A percentile compares a stretch with the other conserved stretches of the same genome.
These are phyloP conservation scores for Tolypocladium album DNA, from an alignment of 2,329 filamentous ascomycete species.

Conservation along the genomic window DNA sequence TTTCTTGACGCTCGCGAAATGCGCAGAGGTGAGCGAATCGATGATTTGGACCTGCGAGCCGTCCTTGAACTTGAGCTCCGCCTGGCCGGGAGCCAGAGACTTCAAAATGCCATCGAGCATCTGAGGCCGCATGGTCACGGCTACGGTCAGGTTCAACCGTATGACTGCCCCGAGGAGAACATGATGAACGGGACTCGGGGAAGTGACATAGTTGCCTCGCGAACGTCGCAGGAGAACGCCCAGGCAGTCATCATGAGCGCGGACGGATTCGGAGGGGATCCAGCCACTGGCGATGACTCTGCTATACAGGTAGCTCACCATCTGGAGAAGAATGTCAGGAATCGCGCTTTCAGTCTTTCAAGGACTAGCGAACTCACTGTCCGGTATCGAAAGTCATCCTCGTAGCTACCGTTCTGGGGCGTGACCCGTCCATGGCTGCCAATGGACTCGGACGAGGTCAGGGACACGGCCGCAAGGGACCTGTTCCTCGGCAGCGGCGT, in stretches of 20 bases:
- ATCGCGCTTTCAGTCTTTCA: not conserved
- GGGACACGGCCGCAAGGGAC: slow-evolving; percentile 3
- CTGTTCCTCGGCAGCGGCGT: slow-evolving; percentile 2
- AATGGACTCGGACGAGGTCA: not conserved
- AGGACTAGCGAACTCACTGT: slow-evolving; percentile 12
- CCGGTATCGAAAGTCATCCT: slow-evolving; percentile 18
- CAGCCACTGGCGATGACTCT: slow-evolving; percentile 16
- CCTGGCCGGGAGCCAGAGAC: slow-evolving; percentile 26
- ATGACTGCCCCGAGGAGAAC: slow-evolving; percentile 29
- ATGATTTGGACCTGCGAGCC: slow-evolving; percentile 34
- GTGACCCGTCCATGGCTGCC: not conserved
- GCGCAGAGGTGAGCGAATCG: slow-evolving; percentile 27
- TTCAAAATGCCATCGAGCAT: slow-evolving; percentile 33
- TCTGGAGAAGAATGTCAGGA: slow-evolving; percentile 9
- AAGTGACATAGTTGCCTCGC: slow-evolving; percentile 28
- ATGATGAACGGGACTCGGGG: slow-evolving; percentile 25
- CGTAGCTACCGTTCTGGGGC: slow-evolving; percentile 6
- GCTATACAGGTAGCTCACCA: slow-evolving; percentile 19
- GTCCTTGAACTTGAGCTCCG: slow-evolving; percentile 27
- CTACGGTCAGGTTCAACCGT: slow-evolving; percentile 32
- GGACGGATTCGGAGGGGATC: slow-evolving; percentile 11
- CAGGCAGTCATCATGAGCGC: slow-evolving; percentile 10
- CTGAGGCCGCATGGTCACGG: slow-evolving; percentile 37
- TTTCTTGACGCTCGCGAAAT: slow-evolving; percentile 27
- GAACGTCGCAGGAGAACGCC: slow-evolving; percentile 27